phyloP scores from a whole-genome alignment of 2,329 filamentous ascomycete species.

The Sordariomycetes sp. region DNA sequence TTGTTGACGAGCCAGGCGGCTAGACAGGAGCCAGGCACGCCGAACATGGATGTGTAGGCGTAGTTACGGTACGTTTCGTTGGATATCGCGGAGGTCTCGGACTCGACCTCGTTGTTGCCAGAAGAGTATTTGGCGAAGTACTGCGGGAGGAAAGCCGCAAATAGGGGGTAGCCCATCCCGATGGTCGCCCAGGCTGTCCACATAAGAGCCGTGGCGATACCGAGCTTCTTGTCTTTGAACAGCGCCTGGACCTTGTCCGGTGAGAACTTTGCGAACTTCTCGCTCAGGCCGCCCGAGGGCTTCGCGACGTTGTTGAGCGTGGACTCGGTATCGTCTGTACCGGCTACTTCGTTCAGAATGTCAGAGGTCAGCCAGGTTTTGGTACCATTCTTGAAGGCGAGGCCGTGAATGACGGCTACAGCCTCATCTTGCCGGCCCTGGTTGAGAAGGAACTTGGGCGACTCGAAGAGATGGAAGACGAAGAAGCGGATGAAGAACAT shows the following conservation, averaged over 20 bases:
- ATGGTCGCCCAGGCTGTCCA: constrained; percentile 80
- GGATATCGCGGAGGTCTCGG: constrained; percentile 27
- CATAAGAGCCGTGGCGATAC: constrained; percentile 43
- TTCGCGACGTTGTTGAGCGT: constrained; percentile 1
- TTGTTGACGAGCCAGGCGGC: constrained; percentile 63
- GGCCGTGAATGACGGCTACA: constrained; percentile 69
- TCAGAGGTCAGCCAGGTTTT: constrained; percentile 73
- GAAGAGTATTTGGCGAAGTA: constrained; percentile 54
- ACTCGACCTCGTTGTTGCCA: constrained; percentile 13
- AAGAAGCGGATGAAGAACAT: constrained; percentile 77
- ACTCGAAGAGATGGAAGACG: constrained; percentile 74
- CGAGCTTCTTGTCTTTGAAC: constrained; percentile 44
- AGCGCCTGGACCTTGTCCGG: constrained; percentile 58
- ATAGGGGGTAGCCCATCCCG: constrained; percentile 79
- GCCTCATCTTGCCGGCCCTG: constrained; percentile 70
- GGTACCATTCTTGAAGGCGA: constrained; percentile 61
- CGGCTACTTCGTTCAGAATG: constrained; percentile 47
- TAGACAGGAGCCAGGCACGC: constrained; percentile 68
- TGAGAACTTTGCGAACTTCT: constrained; percentile 57
- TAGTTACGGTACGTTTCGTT: constrained; percentile 66
- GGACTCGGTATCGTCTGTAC: constrained; percentile 25
- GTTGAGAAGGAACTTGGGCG: constrained; percentile 73
- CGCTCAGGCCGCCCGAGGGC: constrained; percentile 33
- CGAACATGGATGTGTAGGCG: constrained; percentile 67
- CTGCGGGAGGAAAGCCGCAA: constrained; percentile 85